Conservation (phyloP, 2,329 filamentous ascomycete genomes). For the Coniochaeta ligniaria region DNA sequence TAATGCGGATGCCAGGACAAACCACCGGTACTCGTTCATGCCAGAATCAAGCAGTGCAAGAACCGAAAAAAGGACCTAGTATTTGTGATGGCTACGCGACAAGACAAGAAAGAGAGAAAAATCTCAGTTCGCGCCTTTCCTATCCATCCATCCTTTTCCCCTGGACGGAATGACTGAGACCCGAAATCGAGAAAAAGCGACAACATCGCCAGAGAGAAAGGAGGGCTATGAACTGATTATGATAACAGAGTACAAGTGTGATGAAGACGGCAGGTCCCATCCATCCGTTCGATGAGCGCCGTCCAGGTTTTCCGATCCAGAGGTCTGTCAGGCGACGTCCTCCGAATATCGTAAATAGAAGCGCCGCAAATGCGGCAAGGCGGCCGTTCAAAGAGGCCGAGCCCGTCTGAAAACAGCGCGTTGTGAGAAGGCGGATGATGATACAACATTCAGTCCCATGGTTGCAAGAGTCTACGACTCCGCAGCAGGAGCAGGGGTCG, state of each 20-base stretch:
- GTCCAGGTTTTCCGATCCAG: not conserved
- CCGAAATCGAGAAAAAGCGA: not conserved
- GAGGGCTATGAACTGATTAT: constrained; percentile 2
- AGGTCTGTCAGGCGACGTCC: not conserved
- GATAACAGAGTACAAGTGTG: constrained; percentile 1
- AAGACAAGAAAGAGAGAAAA: not conserved
- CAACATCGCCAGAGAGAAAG: not conserved
- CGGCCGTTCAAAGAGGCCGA: not conserved
- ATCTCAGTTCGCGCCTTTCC: not conserved
- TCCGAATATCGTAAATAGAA: not conserved
- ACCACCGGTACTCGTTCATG: too few species aligned
- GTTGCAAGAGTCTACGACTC: constrained; percentile 14
- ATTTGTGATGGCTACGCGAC: not conserved
- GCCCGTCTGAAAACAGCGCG: not conserved
- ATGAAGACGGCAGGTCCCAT: not conserved
- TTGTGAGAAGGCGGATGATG: too few species aligned
- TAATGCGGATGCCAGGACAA: too few species aligned
- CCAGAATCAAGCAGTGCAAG: too few species aligned
- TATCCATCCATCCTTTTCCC: not conserved
- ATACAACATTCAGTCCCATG: not conserved
- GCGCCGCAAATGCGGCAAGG: not conserved
- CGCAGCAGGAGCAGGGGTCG: constrained; percentile 41
- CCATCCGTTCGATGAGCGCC: not conserved
- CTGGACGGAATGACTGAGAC: not conserved
- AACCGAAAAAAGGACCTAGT: not conserved